A percentile compares a stretch with the other conserved stretches of the same genome.
Conservation (phyloP, 2,329 filamentous ascomycete species). For the Tolypocladium sp. region DNA sequence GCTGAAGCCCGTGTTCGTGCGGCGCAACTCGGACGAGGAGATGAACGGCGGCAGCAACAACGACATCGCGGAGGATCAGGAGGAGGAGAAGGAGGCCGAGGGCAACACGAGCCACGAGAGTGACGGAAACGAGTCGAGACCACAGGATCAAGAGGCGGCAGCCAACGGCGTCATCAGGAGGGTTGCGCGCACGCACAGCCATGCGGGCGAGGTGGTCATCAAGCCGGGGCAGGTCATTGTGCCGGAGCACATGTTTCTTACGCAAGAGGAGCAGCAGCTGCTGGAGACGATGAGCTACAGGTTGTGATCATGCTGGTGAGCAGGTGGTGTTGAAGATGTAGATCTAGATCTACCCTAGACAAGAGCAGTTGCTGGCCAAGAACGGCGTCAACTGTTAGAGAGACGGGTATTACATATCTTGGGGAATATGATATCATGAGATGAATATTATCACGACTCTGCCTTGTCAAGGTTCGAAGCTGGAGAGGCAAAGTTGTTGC, state of each 20-base stretch:
- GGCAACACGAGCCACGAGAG: constrained; percentile 5
- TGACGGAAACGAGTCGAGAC: constrained; percentile 6
- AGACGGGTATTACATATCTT: too few relatives aligned
- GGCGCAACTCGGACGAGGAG: constrained; percentile 4
- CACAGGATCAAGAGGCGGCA: neutral
- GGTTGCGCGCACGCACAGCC: neutral
- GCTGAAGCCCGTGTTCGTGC: constrained; percentile 2
- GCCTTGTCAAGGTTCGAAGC: too few relatives aligned
- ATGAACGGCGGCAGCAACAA: neutral
- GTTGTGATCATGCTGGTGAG: constrained; percentile 13
- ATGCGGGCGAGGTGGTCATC: constrained; percentile 22
- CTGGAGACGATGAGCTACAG: constrained; percentile 24
- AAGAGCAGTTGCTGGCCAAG: neutral
- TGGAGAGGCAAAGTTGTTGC: too few relatives aligned
- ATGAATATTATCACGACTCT: too few relatives aligned
- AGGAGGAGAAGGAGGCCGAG: constrained; percentile 3
- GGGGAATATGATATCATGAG: too few relatives aligned
- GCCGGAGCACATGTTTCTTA: constrained; percentile 24
- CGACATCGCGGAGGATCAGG: neutral
- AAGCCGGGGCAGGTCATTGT: constrained; percentile 22
- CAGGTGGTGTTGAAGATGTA: too few relatives aligned
- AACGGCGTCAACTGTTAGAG: too few relatives aligned
- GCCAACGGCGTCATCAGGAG: neutral
- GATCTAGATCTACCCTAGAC: neutral
- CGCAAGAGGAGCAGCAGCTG: constrained; percentile 25